phyloP scores from a whole-genome alignment of 805 yeast genomes.

The Priceomyces melissophilus region DNA sequence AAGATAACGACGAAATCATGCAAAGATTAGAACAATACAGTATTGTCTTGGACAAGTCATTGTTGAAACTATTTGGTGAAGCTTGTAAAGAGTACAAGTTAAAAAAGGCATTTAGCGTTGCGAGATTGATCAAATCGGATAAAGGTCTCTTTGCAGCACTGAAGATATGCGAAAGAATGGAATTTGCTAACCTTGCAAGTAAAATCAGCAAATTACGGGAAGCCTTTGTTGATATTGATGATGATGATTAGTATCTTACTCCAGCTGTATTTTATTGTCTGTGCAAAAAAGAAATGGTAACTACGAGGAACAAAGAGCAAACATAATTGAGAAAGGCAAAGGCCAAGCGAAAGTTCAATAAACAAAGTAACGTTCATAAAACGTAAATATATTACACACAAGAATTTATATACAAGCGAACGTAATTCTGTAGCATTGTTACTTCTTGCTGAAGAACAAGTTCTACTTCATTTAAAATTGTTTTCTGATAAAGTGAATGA shows the following conservation, averaged over 20 bases:
- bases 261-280: constrained; percentile 1
- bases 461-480: constrained; percentile 28
- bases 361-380: constrained; percentile 1
- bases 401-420: constrained; percentile 1
- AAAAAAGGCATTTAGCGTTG: constrained; percentile 67
- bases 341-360: too few species aligned
- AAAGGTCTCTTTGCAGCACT: constrained; percentile 81
- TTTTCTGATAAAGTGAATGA: constrained; percentile 51
- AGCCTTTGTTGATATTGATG: constrained; percentile 22
- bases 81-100: constrained; percentile 67
- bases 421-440: neutral
- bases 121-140: constrained; percentile 65
- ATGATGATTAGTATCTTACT: constrained; percentile 6
- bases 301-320: too few species aligned
- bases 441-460: too few species aligned
- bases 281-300: neutral
- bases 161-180: constrained; percentile 72
- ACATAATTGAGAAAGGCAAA: too few species aligned
- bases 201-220: constrained; percentile 39
- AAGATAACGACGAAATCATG: constrained; percentile 35
- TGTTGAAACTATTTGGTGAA: constrained; percentile 70
- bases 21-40: constrained; percentile 54
- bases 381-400: constrained; percentile 1
- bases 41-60: constrained; percentile 65
- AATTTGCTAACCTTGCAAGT: constrained; percentile 31